Base-by-base conservation (phyloP, 2,329 filamentous ascomycete species). In the Ascochyta lentis region DNA sequence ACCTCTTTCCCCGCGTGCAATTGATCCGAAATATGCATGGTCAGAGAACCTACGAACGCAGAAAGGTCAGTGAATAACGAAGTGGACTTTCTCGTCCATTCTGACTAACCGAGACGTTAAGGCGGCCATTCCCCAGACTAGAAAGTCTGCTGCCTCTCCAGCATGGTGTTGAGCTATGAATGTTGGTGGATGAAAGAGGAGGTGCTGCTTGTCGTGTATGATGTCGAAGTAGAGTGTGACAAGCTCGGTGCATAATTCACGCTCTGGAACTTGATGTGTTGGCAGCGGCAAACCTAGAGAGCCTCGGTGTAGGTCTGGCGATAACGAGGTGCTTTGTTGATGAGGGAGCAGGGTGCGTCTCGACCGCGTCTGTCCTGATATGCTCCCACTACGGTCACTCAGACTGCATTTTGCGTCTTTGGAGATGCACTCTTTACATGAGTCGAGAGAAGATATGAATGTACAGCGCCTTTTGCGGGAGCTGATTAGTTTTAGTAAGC, bases 381-480 rank as follows among this genome's bases (percentile, higher is more conserved):
- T 27, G 10, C 19, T 53, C n/a, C 29, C 31, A 19, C 43, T 27
- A 3, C 35, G 49, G 12, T 42, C 31, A 31, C 43, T 47, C 37
- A 53, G 24, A 19, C 49, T 53, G 13, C 49, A 53, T 27, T 24
- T 41, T 12, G 16, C 38, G 6, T 42, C 31, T 24, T 53, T 53
- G 10, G 43, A 33, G 6, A 41, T 37, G 38, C 49, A 53, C 42
- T 53, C 49, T 47, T 53, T 47, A 26, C 49, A 53, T 16, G 42
- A 37, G 27, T 42, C 47, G n/a, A 27, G 37, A 6, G 49, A 46
- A 6, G 42, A 9, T 23, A 53, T 37, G 16, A 37, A 53, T 16
- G 49, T 53, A 24, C 49, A 53, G 34, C 49, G 49, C 33, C 49
- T 40, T 47, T 53, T 53, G 23, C 49, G 49, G 37, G 49, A 53